A percentile compares a stretch with the other conserved stretches of the same genome.
Conservation (phyloP, 305 asterid species). For the Coffea humblotiana region DNA sequence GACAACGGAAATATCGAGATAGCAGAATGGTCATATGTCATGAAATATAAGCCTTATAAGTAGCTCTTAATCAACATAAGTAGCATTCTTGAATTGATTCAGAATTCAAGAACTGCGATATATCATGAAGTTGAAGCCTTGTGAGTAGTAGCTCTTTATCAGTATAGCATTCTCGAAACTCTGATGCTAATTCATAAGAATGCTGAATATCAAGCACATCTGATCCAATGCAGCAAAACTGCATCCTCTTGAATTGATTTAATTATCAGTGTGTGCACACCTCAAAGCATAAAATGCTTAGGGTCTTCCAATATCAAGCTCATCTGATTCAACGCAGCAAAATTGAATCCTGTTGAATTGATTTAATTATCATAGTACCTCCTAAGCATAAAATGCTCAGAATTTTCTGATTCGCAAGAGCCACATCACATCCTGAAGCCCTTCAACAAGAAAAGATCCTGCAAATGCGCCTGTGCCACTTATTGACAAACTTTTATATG, state of each 20-base stretch:
- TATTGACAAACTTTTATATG: not conserved
- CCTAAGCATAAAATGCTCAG: not conserved
- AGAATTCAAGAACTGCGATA: not conserved
- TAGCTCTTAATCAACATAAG: not conserved
- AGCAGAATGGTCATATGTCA: not conserved
- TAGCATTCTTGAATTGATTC: not conserved
- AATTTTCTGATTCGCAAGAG: not conserved
- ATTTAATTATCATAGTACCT: not conserved
- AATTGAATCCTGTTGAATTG: not conserved
- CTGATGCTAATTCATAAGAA: not conserved
- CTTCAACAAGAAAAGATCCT: not conserved
- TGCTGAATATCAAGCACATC: not conserved
- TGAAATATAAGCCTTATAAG: not conserved
- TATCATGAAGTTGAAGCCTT: not conserved
- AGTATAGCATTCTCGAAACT: not conserved
- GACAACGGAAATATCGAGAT: not conserved
- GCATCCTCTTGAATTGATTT: not conserved
- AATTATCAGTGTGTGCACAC: not conserved
- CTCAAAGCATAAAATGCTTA: not conserved
- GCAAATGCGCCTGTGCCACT: no score
- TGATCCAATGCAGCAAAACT: not conserved
- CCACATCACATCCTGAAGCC: not conserved
- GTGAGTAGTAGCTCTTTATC: not conserved
- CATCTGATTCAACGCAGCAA: not conserved
- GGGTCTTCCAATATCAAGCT: not conserved